phyloP scores from a whole-genome alignment of 371 early-diverging fungal genomes.

The Mucor sp. region DNA sequence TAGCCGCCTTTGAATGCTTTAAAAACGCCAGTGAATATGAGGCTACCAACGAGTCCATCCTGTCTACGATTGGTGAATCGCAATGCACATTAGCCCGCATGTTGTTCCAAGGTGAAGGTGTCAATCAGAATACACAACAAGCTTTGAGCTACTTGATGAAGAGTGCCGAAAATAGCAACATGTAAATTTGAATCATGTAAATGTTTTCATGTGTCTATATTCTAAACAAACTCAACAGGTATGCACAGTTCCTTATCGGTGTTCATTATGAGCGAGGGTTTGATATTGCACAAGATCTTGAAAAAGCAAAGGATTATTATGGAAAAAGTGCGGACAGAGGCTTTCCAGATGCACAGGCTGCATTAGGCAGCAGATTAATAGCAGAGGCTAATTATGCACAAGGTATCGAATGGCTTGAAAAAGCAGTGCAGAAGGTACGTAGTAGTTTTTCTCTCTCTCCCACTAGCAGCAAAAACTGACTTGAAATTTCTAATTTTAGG shows the following conservation, averaged over 20 bases:
- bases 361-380: conserved; percentile 41
- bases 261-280: conserved; percentile 49
- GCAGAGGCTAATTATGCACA: conserved; percentile 27
- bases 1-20: conserved; percentile 22
- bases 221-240: conserved; percentile 20
- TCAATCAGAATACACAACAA: conserved; percentile 29
- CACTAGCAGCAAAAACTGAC: too few species aligned
- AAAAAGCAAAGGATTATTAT: conserved; percentile 36
- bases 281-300: conserved; percentile 28
- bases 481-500: conserved; percentile 20
- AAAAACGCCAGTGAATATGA: conserved; percentile 14
- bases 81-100: conserved; percentile 47
- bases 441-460: not conserved
- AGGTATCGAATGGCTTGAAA: conserved; percentile 47
- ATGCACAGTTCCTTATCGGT: conserved; percentile 50
- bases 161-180: conserved; percentile 43
- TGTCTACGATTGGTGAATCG: conserved; percentile 23
- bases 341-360: conserved; percentile 50
- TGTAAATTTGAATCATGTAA: conserved; percentile 24
- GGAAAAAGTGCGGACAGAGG: conserved; percentile 42
- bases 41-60: conserved; percentile 13
- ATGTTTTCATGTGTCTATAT: not conserved
- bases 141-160: conserved; percentile 35
- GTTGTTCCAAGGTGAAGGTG: conserved; percentile 42
- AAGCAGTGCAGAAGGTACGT: conserved; percentile 40